Conservation (phyloP, 78 protist genomes). For the Tieghemostelium lacteum region DNA sequence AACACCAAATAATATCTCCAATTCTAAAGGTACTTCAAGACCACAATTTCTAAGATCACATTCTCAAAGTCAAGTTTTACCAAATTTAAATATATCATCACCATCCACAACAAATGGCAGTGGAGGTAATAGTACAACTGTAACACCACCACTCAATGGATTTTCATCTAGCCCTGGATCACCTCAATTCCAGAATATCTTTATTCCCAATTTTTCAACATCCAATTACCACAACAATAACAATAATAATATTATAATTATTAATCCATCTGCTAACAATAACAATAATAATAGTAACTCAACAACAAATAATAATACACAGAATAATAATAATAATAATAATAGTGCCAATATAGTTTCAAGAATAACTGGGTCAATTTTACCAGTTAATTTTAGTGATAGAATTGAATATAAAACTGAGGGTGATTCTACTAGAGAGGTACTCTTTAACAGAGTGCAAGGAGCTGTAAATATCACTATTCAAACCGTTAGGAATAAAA, state of each 20-base stretch:
- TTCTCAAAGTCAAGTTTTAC: background rate
- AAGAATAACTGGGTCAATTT: constrained; percentile 29
- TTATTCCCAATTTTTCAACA: no score
- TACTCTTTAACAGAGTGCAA: constrained; percentile 41
- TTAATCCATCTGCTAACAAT: background rate
- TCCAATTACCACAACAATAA: background rate
- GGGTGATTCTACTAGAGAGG: constrained; percentile 67
- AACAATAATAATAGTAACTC: background rate
- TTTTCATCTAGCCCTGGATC: background rate
- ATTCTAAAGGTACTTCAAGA: no score
- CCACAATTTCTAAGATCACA: background rate
- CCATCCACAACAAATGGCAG: background rate
- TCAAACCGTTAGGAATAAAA: constrained; percentile 22
- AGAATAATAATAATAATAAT: background rate
- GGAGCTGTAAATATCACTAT: constrained; percentile 54
- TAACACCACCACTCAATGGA: background rate
- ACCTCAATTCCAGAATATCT: background rate
- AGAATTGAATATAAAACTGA: constrained; percentile 66
- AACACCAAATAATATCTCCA: background rate
- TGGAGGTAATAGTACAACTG: background rate
- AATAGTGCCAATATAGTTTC: constrained; percentile 7
- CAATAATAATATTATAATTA: background rate
- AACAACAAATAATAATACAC: background rate
- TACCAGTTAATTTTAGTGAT: constrained; percentile 51
- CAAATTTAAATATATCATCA: background rate